phyloP scores from a whole-genome alignment of 2,329 filamentous ascomycete genomes.

The Beauveria varroae region DNA sequence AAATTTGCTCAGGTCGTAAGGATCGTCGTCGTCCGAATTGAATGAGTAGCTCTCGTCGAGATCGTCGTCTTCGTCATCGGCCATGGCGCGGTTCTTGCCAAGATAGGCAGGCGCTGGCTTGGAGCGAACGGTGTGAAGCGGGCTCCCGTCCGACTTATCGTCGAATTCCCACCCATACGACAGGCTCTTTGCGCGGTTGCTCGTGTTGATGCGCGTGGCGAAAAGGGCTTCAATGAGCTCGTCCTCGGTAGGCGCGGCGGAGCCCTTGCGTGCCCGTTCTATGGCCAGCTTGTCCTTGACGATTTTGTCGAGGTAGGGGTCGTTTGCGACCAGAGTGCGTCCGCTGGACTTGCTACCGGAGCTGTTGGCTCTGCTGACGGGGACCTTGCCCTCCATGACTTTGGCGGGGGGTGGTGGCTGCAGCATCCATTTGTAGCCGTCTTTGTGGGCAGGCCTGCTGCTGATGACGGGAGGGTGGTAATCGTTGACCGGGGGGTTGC shows the following conservation, averaged over 20 bases:
- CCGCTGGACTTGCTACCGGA: conserved; percentile 44
- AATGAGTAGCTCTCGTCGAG: conserved; percentile 13
- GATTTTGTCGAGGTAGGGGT: conserved; percentile 33
- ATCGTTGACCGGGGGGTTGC: conserved; percentile 73
- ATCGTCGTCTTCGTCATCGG: conserved; percentile 20
- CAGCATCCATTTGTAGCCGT: conserved; percentile 82
- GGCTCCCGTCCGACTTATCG: conserved; percentile 23
- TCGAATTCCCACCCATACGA: conserved; percentile 29
- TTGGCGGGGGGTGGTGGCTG: conserved; percentile 85
- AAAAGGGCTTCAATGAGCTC: conserved; percentile 38
- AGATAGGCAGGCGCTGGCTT: conserved; percentile 20
- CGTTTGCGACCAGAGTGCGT: conserved; percentile 34
- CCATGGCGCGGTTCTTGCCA: conserved; percentile 22
- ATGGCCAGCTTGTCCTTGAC: conserved; percentile 39
- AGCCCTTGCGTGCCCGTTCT: conserved; percentile 37
- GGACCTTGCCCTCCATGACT: conserved; percentile 82
- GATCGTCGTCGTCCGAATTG: background rate
- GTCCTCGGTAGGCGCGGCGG: conserved; percentile 31
- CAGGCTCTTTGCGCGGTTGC: conserved; percentile 28
- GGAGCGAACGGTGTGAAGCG: conserved; percentile 20
- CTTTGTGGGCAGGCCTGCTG: conserved; percentile 60
- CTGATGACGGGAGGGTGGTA: conserved; percentile 79
- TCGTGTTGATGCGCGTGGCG: conserved; percentile 23
- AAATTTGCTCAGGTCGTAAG: too few relatives aligned
- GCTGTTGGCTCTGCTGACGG: conserved; percentile 56